Percentiles rank a stretch among this genome's conserved stretches.
Conservation (phyloP, 2,329 filamentous ascomycete genomes). For the Sclerotinia trifoliorum region DNA sequence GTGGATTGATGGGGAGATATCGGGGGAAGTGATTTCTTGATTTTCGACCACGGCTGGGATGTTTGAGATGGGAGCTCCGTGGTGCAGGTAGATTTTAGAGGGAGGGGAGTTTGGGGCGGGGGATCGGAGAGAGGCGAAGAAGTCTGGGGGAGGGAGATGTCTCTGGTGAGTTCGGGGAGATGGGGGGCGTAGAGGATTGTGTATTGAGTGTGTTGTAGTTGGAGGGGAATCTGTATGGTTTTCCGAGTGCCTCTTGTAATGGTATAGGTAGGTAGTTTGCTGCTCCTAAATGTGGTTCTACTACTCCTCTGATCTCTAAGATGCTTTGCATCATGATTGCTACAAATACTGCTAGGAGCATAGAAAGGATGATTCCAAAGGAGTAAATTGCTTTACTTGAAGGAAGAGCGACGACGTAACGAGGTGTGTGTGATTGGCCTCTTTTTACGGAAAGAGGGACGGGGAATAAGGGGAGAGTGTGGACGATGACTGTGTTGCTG, state of each 20-base stretch:
- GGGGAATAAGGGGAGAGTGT: conserved; percentile 40
- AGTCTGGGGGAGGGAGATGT: not conserved
- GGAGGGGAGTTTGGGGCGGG: not conserved
- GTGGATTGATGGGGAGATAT: conserved; percentile 21
- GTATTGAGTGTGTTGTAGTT: conserved; percentile 13
- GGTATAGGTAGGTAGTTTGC: conserved; percentile 32
- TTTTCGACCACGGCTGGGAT: too few species aligned
- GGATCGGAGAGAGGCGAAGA: conserved; percentile 17
- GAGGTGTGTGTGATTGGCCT: conserved; percentile 36
- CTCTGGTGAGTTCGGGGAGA: not conserved
- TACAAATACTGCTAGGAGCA: conserved; percentile 31
- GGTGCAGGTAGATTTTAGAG: not conserved
- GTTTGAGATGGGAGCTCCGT: not conserved
- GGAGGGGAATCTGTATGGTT: conserved; percentile 30
- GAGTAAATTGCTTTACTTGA: conserved; percentile 33
- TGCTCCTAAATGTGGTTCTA: conserved; percentile 31
- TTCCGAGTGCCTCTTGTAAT: conserved; percentile 34
- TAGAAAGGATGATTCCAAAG: conserved; percentile 28
- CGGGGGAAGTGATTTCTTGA: not conserved
- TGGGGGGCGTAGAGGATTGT: not conserved
- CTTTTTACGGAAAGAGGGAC: conserved; percentile 36
- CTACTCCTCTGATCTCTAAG: conserved; percentile 37
- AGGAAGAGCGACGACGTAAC: conserved; percentile 39
- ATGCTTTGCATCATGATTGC: conserved; percentile 37
- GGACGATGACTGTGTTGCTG: conserved; percentile 40